Base-by-base conservation (phyloP, 345 rosid species). In the Eucalyptus microcorys region DNA sequence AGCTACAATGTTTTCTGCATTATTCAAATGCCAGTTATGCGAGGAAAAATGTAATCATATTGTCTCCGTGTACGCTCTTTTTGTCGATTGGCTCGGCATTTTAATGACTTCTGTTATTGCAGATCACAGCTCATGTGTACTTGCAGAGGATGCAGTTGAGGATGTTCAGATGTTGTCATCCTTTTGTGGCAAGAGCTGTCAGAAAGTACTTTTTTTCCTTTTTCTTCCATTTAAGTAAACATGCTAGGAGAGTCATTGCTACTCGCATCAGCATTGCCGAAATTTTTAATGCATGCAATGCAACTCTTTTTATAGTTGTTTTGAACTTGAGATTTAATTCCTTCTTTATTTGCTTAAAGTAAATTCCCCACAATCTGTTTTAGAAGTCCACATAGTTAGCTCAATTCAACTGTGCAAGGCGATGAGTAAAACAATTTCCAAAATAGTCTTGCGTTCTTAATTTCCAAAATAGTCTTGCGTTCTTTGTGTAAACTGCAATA, bases 161-260 rank as follows among this genome's bases (percentile, higher is more conserved):
- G 91, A 87, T 92, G 91, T 91, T 87, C 85, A 88, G 14, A 81
- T 45, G 87, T 48, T 68, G 76, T 68, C 88, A 90, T 92, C 93
- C 48, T 98, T 96, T 92, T 98, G 99, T 92, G 99, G 98, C 89
- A 93, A 91, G 91, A 89, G 91, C 87, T 98, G 99, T 92, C 94
- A 93, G 93, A 95, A 96, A 99, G 99, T 98, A 95, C 53, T 76
- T 76, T 85, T 49, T 89, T 87, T 86, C 53, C 59, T 80, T 86
- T 34, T 87, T 49, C 19, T 22, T 55, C 40, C 40, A 66, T 83
- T 40, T 24, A 76, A 76, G 84, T 76, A 40, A 76, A 37, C 24
- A 76, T 12, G 3, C 47, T 76, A 40, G 84, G 45, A 71, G 26
- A 76, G 84, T 76, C 84, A 76, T 21, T 21, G 47, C 30, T 40